Evolutionary conservation across 768 basidiomycete genomes (phyloP), one percentile per base, ranked within the genome.

Genomic region (Lanmaoa pseudosensibilis): DNA sequence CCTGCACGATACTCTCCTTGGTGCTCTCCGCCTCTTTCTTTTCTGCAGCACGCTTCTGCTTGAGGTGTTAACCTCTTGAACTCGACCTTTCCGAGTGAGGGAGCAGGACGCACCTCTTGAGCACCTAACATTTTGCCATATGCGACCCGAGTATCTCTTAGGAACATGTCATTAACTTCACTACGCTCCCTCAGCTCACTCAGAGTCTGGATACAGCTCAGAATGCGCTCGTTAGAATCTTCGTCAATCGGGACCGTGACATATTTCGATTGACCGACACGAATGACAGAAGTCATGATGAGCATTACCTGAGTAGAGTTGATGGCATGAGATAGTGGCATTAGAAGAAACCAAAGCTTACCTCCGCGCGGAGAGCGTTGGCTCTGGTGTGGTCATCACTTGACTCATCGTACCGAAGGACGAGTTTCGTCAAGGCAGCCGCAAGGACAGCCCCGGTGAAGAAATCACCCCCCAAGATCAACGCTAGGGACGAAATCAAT

Each of bases 261-360:
- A 63, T 96, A 95, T 69, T 95, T 96, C 52, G 94, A 95, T 75
- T 98, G 96, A 37, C 97, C 97, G 53, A 98, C 92, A 46, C 97
- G 93, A 68, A 98, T 91, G 69, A 94, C 80, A 10, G 94, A 97
- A 1, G 94, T 88, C 97, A 99, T 98, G 70, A 98, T 93, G 52
- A 99, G 81, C 92, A 99, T 98, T 6, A 92, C 86, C 89, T 92
- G 64, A 16, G 58, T 11, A 19, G 33, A 40, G 52, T 51, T 5
- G 41, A 39, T n/a, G 5, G 11, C 4, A 36, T 47, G 18, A 56
- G 53, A 41, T 43, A 12, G 36, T 30, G 23, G 13, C 10, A 30
- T 39, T 8, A 23, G 12, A 46, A 50, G 18, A 21, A 41, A 30
- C 8, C 15, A 15, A 18, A 34, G 54, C 16, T 40, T 51, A 90